Evolutionary conservation across 2,329 filamentous ascomycete genomes (phyloP), one percentile per base, ranked within the genome.

Genomic region (Plectosphaerella plurivora): DNA sequence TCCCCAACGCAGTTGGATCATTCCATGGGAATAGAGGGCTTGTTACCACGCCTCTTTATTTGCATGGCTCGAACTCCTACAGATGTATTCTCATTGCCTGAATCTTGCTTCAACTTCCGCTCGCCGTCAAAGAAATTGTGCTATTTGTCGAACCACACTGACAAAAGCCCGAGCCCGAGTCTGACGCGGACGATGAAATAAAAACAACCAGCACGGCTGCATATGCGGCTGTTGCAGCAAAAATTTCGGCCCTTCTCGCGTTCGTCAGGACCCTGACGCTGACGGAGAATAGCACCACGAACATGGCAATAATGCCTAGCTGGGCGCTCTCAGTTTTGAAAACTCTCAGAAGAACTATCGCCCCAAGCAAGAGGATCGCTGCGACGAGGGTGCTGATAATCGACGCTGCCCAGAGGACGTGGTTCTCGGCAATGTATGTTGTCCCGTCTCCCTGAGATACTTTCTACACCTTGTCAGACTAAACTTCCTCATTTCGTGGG

Each of bases 181-280:
- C 37, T 14, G 15, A n/a, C 14, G 37, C 7, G 16, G 37, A 41
- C 14, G 37, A 14, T 12, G 37, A 41, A 1, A 58, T 49, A 28
- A 57, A 57, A 2, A 58, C 55, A 3, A 57, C 55, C 33, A 55
- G 45, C 2, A 57, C 56, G 5, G 52, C 53, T 5, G 56, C 56
- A 14, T 47, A 59, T 42, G 57, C 56, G n/a, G 57, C 57, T 0
- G 57, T 59, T 4, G 54, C 50, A 0, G 56, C 54, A 36, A 59
- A 57, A 9, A 59, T 45, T 18, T 59, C 54, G 1, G 54, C 52
- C 33, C 57, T 47, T 15, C 48, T 55, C 4, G 56, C 54, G 12
- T 53, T 60, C n/a, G 55, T 61, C 22, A 53, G 49, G 5, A 56
- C 1, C 2, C 54, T 46, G 12, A 59, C 51, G 22, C 57, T 55